phyloP scores from a whole-genome alignment of 768 basidiomycete species.

The Suillus bovinus region DNA sequence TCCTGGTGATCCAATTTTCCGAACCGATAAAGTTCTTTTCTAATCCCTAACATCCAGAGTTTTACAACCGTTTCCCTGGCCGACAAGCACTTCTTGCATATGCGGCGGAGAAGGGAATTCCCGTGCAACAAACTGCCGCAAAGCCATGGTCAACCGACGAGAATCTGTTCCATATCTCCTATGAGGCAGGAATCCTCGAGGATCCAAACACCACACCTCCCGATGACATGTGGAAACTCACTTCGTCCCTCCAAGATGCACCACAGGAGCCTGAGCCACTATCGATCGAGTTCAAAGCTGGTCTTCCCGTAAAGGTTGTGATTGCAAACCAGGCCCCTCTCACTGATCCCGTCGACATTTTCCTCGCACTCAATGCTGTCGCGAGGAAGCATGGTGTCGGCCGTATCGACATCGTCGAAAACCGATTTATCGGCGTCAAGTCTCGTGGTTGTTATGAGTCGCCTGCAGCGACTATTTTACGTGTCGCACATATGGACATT shows the following conservation, averaged over 20 bases:
- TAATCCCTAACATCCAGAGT: slow-evolving; percentile 50
- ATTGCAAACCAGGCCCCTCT: slow-evolving; percentile 62
- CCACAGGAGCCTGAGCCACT: slow-evolving; percentile 79
- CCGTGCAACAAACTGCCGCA: slow-evolving; percentile 87
- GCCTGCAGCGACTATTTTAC: slow-evolving; percentile 94
- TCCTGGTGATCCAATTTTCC: slow-evolving; percentile 55
- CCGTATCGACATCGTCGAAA: slow-evolving; percentile 98
- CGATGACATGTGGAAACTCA: slow-evolving; percentile 98
- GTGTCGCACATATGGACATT: slow-evolving; percentile 92
- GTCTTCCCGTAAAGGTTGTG: slow-evolving; percentile 85
- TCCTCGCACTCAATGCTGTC: slow-evolving; percentile 86
- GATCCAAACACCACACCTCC: slow-evolving; percentile 95
- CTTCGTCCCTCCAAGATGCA: slow-evolving; percentile 77
- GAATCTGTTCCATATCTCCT: slow-evolving; percentile 99
- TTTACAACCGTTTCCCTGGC: slow-evolving; percentile 30
- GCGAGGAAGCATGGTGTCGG: slow-evolving; percentile 96
- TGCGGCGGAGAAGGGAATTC: slow-evolving; percentile 75
- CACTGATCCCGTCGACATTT: slow-evolving; percentile 95
- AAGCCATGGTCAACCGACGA: slow-evolving; percentile 99
- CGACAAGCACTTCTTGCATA: slow-evolving; percentile 83
- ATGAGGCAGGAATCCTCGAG: slow-evolving; percentile 98
- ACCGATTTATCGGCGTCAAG: slow-evolving; percentile 99
- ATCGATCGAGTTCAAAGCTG: slow-evolving; percentile 81
- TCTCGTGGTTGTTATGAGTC: slow-evolving; percentile 99
- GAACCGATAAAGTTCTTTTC: neutral